phyloP scores from a whole-genome alignment of 2,329 filamentous ascomycete genomes.

The Nannizzia gypsea region DNA sequence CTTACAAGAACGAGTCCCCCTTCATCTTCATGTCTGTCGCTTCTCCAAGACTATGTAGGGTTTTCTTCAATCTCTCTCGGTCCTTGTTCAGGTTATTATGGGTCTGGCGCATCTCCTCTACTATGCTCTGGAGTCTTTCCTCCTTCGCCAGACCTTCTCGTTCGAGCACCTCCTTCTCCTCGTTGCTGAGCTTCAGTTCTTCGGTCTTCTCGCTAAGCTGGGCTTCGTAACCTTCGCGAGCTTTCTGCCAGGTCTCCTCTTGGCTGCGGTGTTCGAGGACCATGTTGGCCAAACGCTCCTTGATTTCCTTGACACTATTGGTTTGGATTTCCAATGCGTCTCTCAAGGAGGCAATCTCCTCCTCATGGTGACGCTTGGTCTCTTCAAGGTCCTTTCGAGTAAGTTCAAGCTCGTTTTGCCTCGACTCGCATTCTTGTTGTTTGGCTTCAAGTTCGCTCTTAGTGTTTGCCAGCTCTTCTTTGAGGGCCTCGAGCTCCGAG shows the following conservation, averaged over 20 bases:
- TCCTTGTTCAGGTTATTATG: conserved; percentile 42
- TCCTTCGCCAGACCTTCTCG: conserved; percentile 35
- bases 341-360: conserved; percentile 14
- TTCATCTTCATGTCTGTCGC: conserved; percentile 41
- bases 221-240: conserved; percentile 23
- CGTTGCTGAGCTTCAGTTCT: conserved; percentile 32
- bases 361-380: conserved; percentile 18
- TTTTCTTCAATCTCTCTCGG: conserved; percentile 39
- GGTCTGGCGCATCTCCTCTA: conserved; percentile 34
- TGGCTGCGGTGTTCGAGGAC: conserved; percentile 22
- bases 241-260: conserved; percentile 25
- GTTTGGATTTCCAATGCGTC: conserved; percentile 15
- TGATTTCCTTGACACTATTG: conserved; percentile 15
- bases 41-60: conserved; percentile 40
- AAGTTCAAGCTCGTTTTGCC: conserved; percentile 15
- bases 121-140: conserved; percentile 34
- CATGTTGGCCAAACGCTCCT: conserved; percentile 20
- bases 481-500: conserved; percentile 17
- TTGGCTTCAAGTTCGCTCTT: conserved; percentile 22
- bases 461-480: conserved; percentile 22
- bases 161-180: conserved; percentile 19
- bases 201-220: conserved; percentile 33
- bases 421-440: conserved; percentile 13
- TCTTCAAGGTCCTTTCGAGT: conserved; percentile 25
- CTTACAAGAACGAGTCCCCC: conserved; percentile 41